Conservation (phyloP, 352 stramenopile genomes). For the Globisporangium paddicum region DNA sequence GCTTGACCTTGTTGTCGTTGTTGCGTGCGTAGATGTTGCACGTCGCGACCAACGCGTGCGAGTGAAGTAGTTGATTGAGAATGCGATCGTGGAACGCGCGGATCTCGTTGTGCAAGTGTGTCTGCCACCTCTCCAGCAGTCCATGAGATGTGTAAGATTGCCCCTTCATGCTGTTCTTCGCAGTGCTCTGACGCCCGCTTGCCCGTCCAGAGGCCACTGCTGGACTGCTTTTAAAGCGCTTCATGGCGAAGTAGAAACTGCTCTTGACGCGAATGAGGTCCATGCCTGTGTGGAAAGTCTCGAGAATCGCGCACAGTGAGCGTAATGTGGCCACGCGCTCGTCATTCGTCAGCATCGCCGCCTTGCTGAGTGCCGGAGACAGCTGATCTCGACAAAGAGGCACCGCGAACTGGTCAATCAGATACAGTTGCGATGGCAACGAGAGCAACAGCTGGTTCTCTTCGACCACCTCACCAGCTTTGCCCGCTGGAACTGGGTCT, state of each 20-base stretch:
- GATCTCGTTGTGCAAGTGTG: constrained; percentile 25
- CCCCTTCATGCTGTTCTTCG: too few species aligned
- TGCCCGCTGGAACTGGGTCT: too few species aligned
- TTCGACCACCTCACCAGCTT: constrained; percentile 4
- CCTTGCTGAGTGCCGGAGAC: neutral
- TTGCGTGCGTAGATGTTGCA: constrained; percentile 13
- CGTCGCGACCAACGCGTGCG: neutral
- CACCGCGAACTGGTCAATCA: constrained; percentile 17
- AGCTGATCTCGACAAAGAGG: constrained; percentile 14
- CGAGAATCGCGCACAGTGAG: constrained; percentile 19
- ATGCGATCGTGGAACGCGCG: constrained; percentile 11
- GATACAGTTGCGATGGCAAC: constrained; percentile 24
- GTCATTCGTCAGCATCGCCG: constrained; percentile 4
- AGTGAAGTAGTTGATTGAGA: neutral
- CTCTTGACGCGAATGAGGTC: constrained; percentile 25
- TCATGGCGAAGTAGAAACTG: constrained; percentile 17
- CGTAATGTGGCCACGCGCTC: constrained; percentile 20
- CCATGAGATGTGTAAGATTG: neutral
- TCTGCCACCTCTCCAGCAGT: constrained; percentile 28
- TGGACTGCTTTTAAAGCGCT: constrained; percentile 4
- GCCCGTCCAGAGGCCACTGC: neutral
- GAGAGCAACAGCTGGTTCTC: constrained; percentile 19
- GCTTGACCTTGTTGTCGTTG: constrained; percentile 9
- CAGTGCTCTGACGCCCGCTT: neutral
- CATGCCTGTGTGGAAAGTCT: constrained; percentile 14